Conservation (phyloP, 768 basidiomycete species). For the Polyporus arcularius region DNA sequence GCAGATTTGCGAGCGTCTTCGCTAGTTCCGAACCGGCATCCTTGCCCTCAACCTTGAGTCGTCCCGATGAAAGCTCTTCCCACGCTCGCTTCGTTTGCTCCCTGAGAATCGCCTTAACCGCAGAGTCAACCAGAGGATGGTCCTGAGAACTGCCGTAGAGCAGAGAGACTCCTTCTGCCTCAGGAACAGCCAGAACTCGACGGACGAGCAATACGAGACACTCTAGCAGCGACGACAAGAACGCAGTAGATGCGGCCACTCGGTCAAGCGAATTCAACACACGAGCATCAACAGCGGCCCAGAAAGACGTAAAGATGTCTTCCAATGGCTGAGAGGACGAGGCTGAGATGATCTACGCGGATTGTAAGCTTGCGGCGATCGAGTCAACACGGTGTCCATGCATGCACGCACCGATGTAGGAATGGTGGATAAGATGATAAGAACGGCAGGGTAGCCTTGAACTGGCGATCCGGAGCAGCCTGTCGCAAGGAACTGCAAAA, state of each 20-base stretch:
- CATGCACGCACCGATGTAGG: constrained; percentile 56
- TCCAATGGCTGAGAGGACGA: constrained; percentile 35
- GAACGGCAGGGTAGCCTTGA: constrained; percentile 79
- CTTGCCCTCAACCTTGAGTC: constrained; percentile 48
- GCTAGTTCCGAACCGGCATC: constrained; percentile 47
- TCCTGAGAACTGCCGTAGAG: neutral
- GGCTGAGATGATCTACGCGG: constrained; percentile 23
- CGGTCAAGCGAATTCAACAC: constrained; percentile 62
- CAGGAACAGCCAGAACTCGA: constrained; percentile 35
- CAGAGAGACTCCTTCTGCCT: constrained; percentile 12
- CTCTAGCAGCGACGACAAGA: constrained; percentile 71
- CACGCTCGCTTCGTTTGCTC: constrained; percentile 51
- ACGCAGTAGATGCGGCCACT: constrained; percentile 56
- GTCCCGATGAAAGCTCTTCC: constrained; percentile 45
- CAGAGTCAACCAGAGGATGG: neutral
- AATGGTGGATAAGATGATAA: constrained; percentile 82
- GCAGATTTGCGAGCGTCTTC: constrained; percentile 38
- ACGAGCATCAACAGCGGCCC: constrained; percentile 75
- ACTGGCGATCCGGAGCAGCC: constrained; percentile 81
- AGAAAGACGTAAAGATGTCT: constrained; percentile 73
- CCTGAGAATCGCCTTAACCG: constrained; percentile 37
- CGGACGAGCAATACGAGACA: constrained; percentile 61
- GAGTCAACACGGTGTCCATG: neutral
- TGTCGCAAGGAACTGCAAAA: constrained; percentile 74
- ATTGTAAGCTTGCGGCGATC: constrained; percentile 28